Conservation (phyloP, 495 filamentous ascomycete species). For the Neurospora discreta region DNA sequence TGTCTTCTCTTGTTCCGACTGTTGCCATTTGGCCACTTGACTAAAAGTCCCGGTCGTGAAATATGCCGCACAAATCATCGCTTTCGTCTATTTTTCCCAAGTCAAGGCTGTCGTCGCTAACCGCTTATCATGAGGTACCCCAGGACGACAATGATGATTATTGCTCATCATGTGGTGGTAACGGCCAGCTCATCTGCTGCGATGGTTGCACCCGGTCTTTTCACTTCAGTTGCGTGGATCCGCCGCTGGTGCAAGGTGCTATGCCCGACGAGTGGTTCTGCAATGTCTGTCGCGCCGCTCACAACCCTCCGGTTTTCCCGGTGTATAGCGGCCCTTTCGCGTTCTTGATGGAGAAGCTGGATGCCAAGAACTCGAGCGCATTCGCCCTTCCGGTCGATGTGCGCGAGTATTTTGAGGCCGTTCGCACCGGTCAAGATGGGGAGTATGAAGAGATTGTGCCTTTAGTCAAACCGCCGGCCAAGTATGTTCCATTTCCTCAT, state of each 20-base stretch:
- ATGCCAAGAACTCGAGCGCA: conserved; percentile 55
- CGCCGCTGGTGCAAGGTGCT: conserved; percentile 54
- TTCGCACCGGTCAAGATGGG: conserved; percentile 61
- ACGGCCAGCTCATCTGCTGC: conserved; percentile 82
- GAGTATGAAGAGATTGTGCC: conserved; percentile 57
- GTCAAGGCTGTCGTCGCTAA: not conserved
- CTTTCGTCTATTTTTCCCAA: conserved; percentile 7
- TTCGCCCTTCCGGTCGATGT: conserved; percentile 60
- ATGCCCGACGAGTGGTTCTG: conserved; percentile 78
- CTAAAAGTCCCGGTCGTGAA: conserved; percentile 4
- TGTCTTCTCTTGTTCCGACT: conserved; percentile 11
- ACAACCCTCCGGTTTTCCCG: conserved; percentile 23
- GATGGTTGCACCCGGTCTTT: conserved; percentile 81
- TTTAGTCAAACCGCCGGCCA: conserved; percentile 26
- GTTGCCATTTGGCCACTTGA: conserved; percentile 10
- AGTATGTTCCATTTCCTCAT: conserved; percentile 5
- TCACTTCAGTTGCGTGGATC: conserved; percentile 77
- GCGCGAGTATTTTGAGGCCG: conserved; percentile 62
- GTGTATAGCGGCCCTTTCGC: conserved; percentile 42
- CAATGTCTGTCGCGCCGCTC: conserved; percentile 48
- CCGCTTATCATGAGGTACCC: not conserved
- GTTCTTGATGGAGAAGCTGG: conserved; percentile 44
- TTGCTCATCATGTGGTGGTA: conserved; percentile 70
- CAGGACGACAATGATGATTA: conserved; percentile 79
- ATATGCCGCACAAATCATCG: conserved; percentile 22